Percentiles rank a stretch among this genome's conserved stretches.
phyloP scores from a whole-genome alignment of 495 filamentous ascomycete genomes.

The Cladorrhinum samala region DNA sequence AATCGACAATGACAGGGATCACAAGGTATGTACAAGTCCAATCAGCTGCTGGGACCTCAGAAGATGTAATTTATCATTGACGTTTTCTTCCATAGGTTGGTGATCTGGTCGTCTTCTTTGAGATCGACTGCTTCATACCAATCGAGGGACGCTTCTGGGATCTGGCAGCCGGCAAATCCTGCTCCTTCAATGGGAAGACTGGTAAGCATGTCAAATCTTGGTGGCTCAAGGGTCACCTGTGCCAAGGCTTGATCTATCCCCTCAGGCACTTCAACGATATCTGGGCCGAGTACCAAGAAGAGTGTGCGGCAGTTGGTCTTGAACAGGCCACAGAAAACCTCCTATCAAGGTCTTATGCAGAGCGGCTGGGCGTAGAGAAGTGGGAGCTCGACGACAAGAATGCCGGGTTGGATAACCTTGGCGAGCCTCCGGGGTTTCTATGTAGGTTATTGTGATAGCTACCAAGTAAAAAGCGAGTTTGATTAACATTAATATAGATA shows the following conservation, averaged over 20 bases:
- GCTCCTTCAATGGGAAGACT: constrained; percentile 3
- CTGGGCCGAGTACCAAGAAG: background rate
- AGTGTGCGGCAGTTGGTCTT: background rate
- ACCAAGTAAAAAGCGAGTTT: background rate
- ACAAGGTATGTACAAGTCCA: background rate
- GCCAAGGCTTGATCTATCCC: constrained; percentile 16
- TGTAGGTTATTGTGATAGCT: background rate
- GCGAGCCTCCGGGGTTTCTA: constrained; percentile 12
- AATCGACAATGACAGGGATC: background rate
- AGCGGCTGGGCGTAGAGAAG: constrained; percentile 14
- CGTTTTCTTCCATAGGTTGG: constrained; percentile 1
- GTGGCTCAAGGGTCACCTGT: constrained; percentile 1
- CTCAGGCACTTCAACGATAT: constrained; percentile 12
- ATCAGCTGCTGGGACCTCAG: background rate
- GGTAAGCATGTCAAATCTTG: constrained; percentile 10
- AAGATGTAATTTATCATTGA: too few relatives aligned
- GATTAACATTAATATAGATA: background rate
- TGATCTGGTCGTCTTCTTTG: constrained; percentile 20
- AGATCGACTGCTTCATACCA: constrained; percentile 23
- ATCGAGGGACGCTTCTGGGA: constrained; percentile 7
- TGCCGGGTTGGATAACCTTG: background rate
- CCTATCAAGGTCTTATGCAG: constrained; percentile 9
- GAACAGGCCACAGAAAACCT: background rate
- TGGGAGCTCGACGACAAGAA: constrained; percentile 10
- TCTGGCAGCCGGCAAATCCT: background rate